Evolutionary conservation across 179 eudicot species (phyloP), one percentile per base, ranked within the genome.

Genomic region (Beta corolliflora): DNA sequence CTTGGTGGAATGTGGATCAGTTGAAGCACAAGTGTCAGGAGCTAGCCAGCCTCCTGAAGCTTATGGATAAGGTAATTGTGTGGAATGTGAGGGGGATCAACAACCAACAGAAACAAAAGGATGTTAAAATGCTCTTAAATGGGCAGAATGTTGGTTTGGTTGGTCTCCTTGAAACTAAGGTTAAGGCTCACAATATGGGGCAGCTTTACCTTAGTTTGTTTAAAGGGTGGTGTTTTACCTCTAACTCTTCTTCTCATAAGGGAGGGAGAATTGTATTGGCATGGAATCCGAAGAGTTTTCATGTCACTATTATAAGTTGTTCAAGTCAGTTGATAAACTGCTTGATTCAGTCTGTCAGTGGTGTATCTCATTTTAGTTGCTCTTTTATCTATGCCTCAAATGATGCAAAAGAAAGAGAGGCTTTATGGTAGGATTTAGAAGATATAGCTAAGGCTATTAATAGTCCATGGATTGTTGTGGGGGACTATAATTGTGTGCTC

Each of bases 261-360:
- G 18, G 9, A 3, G 10, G 72, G 1, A 12, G 72, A 3, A 41
- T 68, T 36, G 3, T 36, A 0, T 5, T 68, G 7, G 72, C 9
- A 13, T n/a, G n/a, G 48, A 29, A 67, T 11, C 46, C 19, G 8
- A 4, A 3, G 7, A 1, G 6, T 3, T 29, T 67, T 29, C 1
- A 11, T 3, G 45, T 67, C 3, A 29, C 9, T 36, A 31, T 67
- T 13, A 2, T 6, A 1, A 5, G 9, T 29, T 0, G 44, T 6
- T 11, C 5, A 2, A 9, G 18, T 4, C 71, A 67, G 18, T 9
- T 67, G 2, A 67, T 67, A 0, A 13, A 67, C 31, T 10, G 5
- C 0, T 0, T 3, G 7, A 16, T 67, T 11, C 4, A 0, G 1
- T 5, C 44, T 0, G 11, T 0, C 1, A 2, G 14, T 7, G 71